Conservation (phyloP, 306 rosid species). For the Vigna mungo region DNA sequence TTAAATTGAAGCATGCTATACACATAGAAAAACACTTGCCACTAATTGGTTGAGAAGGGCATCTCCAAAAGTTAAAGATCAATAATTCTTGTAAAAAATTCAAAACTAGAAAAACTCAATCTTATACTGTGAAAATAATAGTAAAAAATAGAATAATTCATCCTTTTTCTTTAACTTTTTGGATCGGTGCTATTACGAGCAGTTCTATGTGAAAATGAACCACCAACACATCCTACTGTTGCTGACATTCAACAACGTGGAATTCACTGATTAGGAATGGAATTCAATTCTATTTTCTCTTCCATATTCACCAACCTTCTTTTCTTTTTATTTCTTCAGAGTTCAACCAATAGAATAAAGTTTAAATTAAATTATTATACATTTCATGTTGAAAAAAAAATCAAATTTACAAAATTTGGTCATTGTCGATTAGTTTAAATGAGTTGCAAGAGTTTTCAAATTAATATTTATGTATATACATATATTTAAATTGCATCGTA, state of each 20-base stretch:
- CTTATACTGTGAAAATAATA: background rate
- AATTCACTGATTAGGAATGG: background rate
- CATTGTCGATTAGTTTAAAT: background rate
- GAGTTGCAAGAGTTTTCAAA: background rate
- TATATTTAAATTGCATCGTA: background rate
- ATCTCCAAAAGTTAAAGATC: slow-evolving; percentile 13
- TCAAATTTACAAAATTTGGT: background rate
- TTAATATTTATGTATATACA: background rate
- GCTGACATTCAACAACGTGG: background rate
- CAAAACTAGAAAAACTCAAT: background rate
- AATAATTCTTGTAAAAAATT: background rate
- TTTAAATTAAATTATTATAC: too few species aligned
- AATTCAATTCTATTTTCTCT: background rate
- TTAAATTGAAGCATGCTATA: background rate
- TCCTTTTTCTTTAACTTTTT: background rate
- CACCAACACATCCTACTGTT: background rate
- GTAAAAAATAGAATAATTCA: background rate
- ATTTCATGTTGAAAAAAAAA: background rate
- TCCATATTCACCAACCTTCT: background rate
- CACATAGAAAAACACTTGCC: background rate
- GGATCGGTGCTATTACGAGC: too few species aligned
- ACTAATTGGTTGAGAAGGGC: background rate
- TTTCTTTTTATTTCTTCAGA: background rate
- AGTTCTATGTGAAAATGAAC: too few species aligned
- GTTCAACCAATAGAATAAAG: too few species aligned